These are phyloP conservation scores for Madurella mycetomatis DNA, from an alignment of 2,329 filamentous ascomycete genomes.

Conservation along the genomic window DNA sequence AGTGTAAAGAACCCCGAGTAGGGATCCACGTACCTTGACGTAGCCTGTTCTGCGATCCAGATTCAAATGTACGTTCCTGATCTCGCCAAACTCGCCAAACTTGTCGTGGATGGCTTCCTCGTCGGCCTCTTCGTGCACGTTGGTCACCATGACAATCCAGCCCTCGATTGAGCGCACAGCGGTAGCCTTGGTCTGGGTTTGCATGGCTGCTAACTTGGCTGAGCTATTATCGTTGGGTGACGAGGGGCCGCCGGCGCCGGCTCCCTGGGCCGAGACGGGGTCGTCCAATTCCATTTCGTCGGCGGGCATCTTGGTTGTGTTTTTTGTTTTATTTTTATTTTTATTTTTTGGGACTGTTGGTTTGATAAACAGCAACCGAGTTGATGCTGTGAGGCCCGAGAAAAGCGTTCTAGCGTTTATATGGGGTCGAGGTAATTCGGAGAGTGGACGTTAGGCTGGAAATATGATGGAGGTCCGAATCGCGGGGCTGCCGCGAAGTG, in stretches of 20 bases:
- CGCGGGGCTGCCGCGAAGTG: neutral
- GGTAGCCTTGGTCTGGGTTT: conserved; percentile 67
- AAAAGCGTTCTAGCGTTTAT: no score
- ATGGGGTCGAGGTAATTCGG: neutral
- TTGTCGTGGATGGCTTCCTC: conserved; percentile 78
- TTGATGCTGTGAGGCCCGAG: no score
- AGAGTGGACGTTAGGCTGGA: neutral
- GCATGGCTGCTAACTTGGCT: conserved; percentile 59
- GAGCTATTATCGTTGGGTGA: conserved; percentile 36
- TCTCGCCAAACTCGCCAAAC: conserved; percentile 80
- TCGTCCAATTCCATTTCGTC: conserved; percentile 60
- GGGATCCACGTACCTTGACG: conserved; percentile 61
- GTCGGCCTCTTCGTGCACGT: conserved; percentile 81
- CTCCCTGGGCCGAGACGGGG: conserved; percentile 34
- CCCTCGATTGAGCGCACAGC: conserved; percentile 84
- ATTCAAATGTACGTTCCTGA: conserved; percentile 83
- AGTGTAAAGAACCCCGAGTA: neutral
- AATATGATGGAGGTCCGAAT: neutral
- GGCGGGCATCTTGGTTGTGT: conserved; percentile 38
- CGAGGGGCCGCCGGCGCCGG: conserved; percentile 31
- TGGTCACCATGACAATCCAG: conserved; percentile 83
- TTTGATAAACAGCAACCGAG: no score
- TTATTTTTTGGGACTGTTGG: neutral
- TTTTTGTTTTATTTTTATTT: neutral
- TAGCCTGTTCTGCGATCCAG: conserved; percentile 78